Evolutionary conservation across 2,329 filamentous ascomycete genomes (phyloP).

Genomic region (Bipolaris victoriae): DNA sequence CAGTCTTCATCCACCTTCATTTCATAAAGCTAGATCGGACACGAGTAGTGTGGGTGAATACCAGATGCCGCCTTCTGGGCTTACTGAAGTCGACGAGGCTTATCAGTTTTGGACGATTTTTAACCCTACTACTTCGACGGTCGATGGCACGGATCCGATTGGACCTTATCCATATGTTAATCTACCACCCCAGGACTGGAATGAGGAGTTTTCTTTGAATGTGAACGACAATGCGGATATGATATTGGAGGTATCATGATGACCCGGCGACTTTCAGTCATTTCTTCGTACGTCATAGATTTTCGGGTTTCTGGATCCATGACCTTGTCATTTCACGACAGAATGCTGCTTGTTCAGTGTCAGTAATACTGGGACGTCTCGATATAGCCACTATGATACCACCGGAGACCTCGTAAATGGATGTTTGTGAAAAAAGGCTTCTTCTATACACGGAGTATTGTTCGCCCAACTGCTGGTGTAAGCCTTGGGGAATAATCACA

Average conservation of each 20-base stretch:
- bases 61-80: conserved; percentile 10
- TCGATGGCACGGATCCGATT: conserved; percentile 28
- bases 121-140: conserved; percentile 37
- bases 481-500: no score
- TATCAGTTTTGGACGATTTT: conserved; percentile 40
- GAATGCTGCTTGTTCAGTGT: background rate
- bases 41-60: conserved; percentile 22
- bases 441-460: background rate
- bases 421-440: background rate
- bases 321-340: background rate
- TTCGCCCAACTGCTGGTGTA: background rate
- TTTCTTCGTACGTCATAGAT: background rate
- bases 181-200: conserved; percentile 41
- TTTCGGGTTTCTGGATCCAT: background rate
- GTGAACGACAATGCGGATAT: conserved; percentile 34
- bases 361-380: background rate
- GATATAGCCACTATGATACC: background rate
- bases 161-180: conserved; percentile 29
- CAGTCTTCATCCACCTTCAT: conserved; percentile 22
- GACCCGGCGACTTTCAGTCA: background rate
- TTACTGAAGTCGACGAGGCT: conserved; percentile 34
- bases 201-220: conserved; percentile 40
- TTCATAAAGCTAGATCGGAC: conserved; percentile 11
- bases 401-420: background rate
- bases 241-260: conserved; percentile 17